phyloP scores from a whole-genome alignment of 1,284 basidiomycete species.

The Melampsora americana region DNA sequence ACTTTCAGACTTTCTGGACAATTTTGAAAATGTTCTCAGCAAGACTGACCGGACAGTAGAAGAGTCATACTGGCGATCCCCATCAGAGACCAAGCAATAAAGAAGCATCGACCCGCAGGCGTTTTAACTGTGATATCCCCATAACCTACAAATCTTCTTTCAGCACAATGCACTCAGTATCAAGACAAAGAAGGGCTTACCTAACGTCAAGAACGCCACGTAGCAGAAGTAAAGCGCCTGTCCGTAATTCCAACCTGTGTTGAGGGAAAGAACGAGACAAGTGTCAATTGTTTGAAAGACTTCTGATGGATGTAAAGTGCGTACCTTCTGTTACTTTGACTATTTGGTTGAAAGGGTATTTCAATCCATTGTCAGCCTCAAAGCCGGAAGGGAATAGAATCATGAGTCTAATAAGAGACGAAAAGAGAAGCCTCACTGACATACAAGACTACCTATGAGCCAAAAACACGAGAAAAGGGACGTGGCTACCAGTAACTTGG shows the following conservation, averaged over 20 bases:
- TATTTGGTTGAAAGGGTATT: not conserved
- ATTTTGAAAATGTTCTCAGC: not conserved
- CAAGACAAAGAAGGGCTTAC: constrained; percentile 3
- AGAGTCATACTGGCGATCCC: constrained; percentile 43
- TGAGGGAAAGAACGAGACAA: not conserved
- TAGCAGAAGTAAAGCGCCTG: constrained; percentile 41
- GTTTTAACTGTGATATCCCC: constrained; percentile 29
- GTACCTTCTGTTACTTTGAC: constrained; percentile 41
- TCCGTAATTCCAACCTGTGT: constrained; percentile 35
- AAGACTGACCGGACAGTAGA: constrained; percentile 27
- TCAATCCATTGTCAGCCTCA: no score
- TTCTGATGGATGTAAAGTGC: not conserved
- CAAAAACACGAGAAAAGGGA: constrained; percentile 37
- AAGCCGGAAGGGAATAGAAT: no score
- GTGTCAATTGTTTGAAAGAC: not conserved
- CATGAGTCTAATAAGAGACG: no score
- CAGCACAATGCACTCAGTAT: not conserved
- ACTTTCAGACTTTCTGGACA: not conserved
- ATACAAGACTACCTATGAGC: constrained; percentile 36
- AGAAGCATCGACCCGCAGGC: constrained; percentile 34
- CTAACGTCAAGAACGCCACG: constrained; percentile 40
- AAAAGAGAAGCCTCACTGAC: constrained; percentile 20
- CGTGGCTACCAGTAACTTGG: constrained; percentile 16
- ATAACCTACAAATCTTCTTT: constrained; percentile 13
- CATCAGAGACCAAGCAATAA: constrained; percentile 39